Evolutionary conservation across 768 basidiomycete species (phyloP), one percentile per base, ranked within the genome.

Genomic region (Termitomyces sp.): DNA sequence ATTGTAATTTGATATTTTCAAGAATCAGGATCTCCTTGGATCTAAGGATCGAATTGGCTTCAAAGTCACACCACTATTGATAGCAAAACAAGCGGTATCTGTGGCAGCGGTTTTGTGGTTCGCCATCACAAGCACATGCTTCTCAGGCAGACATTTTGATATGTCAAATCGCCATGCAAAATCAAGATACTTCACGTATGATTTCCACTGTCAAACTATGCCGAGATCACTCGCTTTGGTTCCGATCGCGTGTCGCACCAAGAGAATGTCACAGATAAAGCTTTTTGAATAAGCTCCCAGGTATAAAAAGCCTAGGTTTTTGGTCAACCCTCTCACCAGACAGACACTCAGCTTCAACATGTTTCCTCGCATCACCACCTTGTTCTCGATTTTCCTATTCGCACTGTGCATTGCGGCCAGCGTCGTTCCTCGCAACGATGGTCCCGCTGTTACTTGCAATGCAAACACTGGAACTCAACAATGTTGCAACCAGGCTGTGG

Each of bases 301-400:
- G 33, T 54, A 57, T 57, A 61, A 57, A 61, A 54, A 47, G 56
- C 43, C 16, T 41, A 32, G 10, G 36, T 30, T 48, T 20, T 20
- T n/a, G 2, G 41, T 9, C 3, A 20, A 6, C 41, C 4, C 5
- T n/a, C n/a, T 9, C 14, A 38, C 41, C 38, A 40, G 16, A 44
- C 46, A 46, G 26, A 35, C 43, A 36, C 36, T 4, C 26, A 49
- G 20, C 26, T 56, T 20, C 12, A 57, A 54, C 28, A 63, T 63
- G 62, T 47, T 60, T 44, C n/a, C 62, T 60, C 62, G 59, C 40
- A 43, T 57, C 41, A 32, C 52, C 52, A 57, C 62, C 35, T 54
- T 63, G 44, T 57, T 60, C 59, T 55, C 51, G 9, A 30, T 62
- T 54, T 58, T 54, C 57, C 26, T 55, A 28, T 51, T 63, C 33